Conservation (phyloP, 2,329 filamentous ascomycete genomes). For the Penicillium sp. region DNA sequence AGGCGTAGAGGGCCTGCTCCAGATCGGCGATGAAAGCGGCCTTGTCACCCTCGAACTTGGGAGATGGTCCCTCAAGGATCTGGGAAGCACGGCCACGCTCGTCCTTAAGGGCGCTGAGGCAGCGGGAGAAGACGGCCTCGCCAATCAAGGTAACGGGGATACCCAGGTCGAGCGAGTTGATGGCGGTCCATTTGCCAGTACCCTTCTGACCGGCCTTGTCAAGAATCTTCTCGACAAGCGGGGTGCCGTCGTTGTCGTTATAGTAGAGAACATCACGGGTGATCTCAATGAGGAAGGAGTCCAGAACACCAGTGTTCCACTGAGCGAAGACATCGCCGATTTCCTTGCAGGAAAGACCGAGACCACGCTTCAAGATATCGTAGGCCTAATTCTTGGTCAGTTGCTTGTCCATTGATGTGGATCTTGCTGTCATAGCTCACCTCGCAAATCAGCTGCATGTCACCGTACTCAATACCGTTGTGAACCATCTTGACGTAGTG, state of each 20-base stretch:
- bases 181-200: slow-evolving; percentile 99
- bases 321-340: slow-evolving; percentile 89
- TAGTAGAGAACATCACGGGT: slow-evolving; percentile 97
- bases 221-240: slow-evolving; percentile 97
- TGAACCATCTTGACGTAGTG: slow-evolving; percentile 99
- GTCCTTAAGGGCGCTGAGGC: slow-evolving; percentile 87
- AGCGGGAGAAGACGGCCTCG: slow-evolving; percentile 91
- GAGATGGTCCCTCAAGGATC: slow-evolving; percentile 70
- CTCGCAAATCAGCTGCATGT: slow-evolving; percentile 99
- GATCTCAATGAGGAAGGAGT: slow-evolving; percentile 99
- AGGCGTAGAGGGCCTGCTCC: slow-evolving; percentile 97
- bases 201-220: slow-evolving; percentile 99
- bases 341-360: slow-evolving; percentile 83
- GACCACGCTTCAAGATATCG: slow-evolving; percentile 98
- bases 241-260: slow-evolving; percentile 86
- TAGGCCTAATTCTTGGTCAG: slow-evolving; percentile 62
- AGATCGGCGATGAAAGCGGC: slow-evolving; percentile 92
- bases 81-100: slow-evolving; percentile 79
- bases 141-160: slow-evolving; percentile 98
- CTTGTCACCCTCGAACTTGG: slow-evolving; percentile 83
- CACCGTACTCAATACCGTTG: slow-evolving; percentile 99
- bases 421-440: slow-evolving; percentile 34
- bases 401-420: not conserved
- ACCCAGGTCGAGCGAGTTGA: slow-evolving; percentile 96
- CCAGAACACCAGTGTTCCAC: slow-evolving; percentile 98